Conservation (phyloP, 352 stramenopile genomes). For the Phytophthora parvispora region DNA sequence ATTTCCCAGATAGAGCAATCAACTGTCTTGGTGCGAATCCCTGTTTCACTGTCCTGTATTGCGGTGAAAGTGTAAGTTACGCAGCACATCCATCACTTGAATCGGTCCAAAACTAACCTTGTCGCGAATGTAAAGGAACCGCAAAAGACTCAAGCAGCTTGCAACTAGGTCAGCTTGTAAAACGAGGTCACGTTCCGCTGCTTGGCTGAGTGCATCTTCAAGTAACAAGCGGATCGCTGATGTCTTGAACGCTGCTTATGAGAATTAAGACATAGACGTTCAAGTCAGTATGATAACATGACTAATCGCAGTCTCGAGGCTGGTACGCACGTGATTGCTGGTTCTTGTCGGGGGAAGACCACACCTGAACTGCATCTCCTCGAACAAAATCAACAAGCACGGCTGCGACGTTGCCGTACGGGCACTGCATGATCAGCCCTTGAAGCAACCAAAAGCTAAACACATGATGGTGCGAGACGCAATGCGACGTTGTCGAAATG, state of each 20-base stretch:
- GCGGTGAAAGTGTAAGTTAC: neutral
- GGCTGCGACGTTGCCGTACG: slow-evolving; percentile 78
- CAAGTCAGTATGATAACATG: slow-evolving; percentile 2
- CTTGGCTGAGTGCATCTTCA: slow-evolving; percentile 40
- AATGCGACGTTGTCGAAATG: no score
- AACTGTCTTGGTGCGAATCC: slow-evolving; percentile 30
- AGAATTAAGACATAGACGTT: slow-evolving; percentile 1
- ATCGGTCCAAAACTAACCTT: slow-evolving; percentile 45
- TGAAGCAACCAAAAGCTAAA: slow-evolving; percentile 62
- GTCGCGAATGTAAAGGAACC: slow-evolving; percentile 75
- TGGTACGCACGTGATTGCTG: slow-evolving; percentile 39
- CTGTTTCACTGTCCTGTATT: slow-evolving; percentile 44
- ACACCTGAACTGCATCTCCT: slow-evolving; percentile 49
- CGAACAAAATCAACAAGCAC: slow-evolving; percentile 74
- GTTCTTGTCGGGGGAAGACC: slow-evolving; percentile 31
- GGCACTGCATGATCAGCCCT: slow-evolving; percentile 59
- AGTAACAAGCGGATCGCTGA: slow-evolving; percentile 41
- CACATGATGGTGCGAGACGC: no score
- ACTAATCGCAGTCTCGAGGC: neutral
- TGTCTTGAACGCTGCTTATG: slow-evolving; percentile 34
- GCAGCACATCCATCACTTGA: neutral
- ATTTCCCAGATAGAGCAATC: slow-evolving; percentile 14
- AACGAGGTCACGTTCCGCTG: slow-evolving; percentile 69
- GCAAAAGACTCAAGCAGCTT: slow-evolving; percentile 71
- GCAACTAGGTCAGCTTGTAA: slow-evolving; percentile 70